Evolutionary conservation across 2,329 filamentous ascomycete species (phyloP), one percentile per base, ranked within the genome.

Genomic region (Phoma sp.): DNA sequence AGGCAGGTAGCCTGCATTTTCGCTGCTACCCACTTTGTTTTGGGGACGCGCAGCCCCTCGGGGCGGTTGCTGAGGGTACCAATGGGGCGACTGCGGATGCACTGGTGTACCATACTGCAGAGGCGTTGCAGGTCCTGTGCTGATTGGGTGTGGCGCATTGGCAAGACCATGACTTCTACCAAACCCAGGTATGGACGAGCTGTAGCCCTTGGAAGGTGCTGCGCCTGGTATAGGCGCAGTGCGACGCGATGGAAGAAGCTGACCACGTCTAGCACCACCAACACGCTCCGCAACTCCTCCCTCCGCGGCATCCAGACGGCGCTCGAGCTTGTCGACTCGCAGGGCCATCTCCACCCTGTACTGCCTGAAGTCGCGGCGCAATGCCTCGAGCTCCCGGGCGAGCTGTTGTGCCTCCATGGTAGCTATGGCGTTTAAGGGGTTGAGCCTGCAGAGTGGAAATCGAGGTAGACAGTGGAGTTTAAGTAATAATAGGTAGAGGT

Each of bases 321-420:
- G 38, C 15, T 53, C 50, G 10, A 43, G 43, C 5, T 11, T 28
- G 32, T 53, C 43, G 15, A 47, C 3, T 20, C 20, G 23, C 6
- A 42, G 20, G 3, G 30, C 30, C 21, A 33, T 42, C n/a, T 38
- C 12, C 3, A 42, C 30, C 2, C 38, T 28, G 11, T 47, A 53
- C 17, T 23, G 25, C 33, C 25, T n/a, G 25, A 15, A 47, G 33
- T 47, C 23, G 5, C 25, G 25, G 20, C 34, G 15, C 12, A 47
- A 10, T 7, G 43, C 23, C 17, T 38, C 12, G 17, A 32, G 18
- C 14, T 36, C 26, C 5, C 23, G 12, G 1, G 14, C 4, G 20
- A 47, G 43, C 25, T 47, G 25, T 5, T 14, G 18, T 9, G 12
- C 17, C 9, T 20, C n/a, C 33, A 47, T 47, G 4, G 17, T 30